Evolutionary conservation across 108 stramenopile species (phyloP).

Genomic region (Chaetoceros tenuissimus): DNA sequence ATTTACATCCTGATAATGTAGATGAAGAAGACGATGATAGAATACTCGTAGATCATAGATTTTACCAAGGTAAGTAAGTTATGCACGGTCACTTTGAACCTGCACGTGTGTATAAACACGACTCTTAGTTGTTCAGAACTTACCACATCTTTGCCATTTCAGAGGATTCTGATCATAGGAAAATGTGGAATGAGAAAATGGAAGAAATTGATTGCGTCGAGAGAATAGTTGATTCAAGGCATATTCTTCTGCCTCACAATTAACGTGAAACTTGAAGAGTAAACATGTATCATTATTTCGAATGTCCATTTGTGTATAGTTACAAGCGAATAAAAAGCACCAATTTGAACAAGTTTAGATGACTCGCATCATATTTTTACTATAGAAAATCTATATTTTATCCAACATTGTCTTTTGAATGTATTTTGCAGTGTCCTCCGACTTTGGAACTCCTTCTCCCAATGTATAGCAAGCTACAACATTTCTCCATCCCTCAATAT

Average conservation of each 20-base stretch:
- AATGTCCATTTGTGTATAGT: no score
- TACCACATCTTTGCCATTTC: no score
- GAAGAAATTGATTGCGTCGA: neutral
- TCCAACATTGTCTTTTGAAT: slow-evolving; percentile 76
- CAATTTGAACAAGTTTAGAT: no score
- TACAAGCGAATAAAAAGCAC: no score
- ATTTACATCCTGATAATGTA: neutral
- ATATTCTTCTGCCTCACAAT: neutral
- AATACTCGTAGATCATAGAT: neutral
- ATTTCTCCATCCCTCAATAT: slow-evolving; percentile 75
- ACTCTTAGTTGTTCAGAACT: no score
- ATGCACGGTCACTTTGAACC: no score
- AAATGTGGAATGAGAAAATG: neutral
- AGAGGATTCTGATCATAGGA: neutral
- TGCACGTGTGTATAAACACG: no score
- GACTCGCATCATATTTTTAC: no score
- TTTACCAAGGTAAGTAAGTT: no score
- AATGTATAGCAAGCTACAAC: slow-evolving; percentile 71
- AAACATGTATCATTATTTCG: no score
- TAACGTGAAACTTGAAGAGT: no score
- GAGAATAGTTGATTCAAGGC: neutral
- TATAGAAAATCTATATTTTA: no score
- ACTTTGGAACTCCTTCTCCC: slow-evolving; percentile 71
- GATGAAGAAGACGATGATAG: neutral
- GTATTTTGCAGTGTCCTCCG: slow-evolving; percentile 57